phyloP scores from a whole-genome alignment of 495 filamentous ascomycete species.

The Opeltia flavorubescens region DNA sequence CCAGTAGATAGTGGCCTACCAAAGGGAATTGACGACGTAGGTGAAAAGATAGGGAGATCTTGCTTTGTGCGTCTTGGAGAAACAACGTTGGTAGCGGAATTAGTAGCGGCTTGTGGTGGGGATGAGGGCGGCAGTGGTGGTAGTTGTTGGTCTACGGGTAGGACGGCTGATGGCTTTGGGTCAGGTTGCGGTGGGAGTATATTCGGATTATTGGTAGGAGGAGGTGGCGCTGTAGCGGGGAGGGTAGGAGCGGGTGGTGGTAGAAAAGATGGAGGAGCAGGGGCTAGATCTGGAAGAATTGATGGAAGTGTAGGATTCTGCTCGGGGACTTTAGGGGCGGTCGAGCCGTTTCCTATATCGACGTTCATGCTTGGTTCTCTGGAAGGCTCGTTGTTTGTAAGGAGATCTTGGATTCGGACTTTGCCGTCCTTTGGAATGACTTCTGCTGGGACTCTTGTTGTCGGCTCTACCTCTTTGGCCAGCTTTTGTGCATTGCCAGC shows the following conservation, averaged over 20 bases:
- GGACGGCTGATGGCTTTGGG: slow-evolving; percentile 11
- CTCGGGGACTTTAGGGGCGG: background rate
- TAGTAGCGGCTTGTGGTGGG: slow-evolving; percentile 11
- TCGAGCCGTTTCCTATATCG: no score
- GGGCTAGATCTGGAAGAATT: slow-evolving; percentile 12
- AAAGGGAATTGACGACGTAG: slow-evolving; percentile 38
- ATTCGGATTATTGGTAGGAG: slow-evolving; percentile 1
- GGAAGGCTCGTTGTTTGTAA: no score
- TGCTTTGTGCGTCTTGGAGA: slow-evolving; percentile 25
- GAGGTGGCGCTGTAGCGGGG: slow-evolving; percentile 10
- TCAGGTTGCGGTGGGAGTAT: background rate
- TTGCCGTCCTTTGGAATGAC: background rate
- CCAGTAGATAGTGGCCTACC: slow-evolving; percentile 11
- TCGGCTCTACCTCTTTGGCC: background rate
- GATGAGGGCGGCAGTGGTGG: slow-evolving; percentile 8
- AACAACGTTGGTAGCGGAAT: slow-evolving; percentile 17
- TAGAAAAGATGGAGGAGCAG: slow-evolving; percentile 15
- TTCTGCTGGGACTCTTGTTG: background rate
- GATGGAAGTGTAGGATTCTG: background rate
- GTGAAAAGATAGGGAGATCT: slow-evolving; percentile 37
- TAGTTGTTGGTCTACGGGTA: slow-evolving; percentile 2
- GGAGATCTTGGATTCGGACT: no score
- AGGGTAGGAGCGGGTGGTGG: slow-evolving; percentile 1
- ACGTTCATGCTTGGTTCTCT: no score
- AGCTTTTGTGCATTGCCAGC: background rate